These are phyloP conservation scores for Arthrobotrys pseudoclavata DNA, from an alignment of 2,329 filamentous ascomycete genomes.

Conservation along the genomic window DNA sequence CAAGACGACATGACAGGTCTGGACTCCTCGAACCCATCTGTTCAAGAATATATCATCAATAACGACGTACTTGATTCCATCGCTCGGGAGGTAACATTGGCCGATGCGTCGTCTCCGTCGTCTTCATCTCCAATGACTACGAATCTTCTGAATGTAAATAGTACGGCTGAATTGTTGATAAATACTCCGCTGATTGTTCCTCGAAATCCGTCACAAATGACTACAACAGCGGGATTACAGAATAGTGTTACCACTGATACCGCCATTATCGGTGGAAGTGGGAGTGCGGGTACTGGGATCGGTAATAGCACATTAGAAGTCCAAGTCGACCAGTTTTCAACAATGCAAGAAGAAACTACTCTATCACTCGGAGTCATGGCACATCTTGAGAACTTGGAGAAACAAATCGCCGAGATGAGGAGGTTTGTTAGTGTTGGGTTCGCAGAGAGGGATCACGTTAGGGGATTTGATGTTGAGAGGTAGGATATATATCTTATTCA, in stretches of 20 bases:
- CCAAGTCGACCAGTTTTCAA: slow-evolving; percentile 55
- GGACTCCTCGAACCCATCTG: slow-evolving; percentile 45
- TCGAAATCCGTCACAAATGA: slow-evolving; percentile 1
- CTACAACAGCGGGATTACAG: background rate
- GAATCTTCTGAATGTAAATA: background rate
- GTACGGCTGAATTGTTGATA: slow-evolving; percentile 15
- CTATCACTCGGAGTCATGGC: slow-evolving; percentile 61
- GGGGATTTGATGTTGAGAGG: slow-evolving; percentile 42
- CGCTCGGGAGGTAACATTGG: background rate
- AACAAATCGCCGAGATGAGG: slow-evolving; percentile 62
- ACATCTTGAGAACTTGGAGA: slow-evolving; percentile 61
- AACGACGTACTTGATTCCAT: slow-evolving; percentile 43
- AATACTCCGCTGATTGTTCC: slow-evolving; percentile 29
- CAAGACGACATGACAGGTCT: slow-evolving; percentile 31
- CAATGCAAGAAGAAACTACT: slow-evolving; percentile 62
- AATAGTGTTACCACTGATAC: too few species aligned
- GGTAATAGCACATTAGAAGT: slow-evolving; percentile 1
- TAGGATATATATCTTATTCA: slow-evolving; percentile 6
- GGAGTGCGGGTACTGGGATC: background rate
- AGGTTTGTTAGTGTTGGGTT: slow-evolving; percentile 61
- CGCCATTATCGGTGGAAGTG: background rate
- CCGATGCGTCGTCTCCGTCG: background rate
- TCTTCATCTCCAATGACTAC: background rate
- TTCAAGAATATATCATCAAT: slow-evolving; percentile 55
- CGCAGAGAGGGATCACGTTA: slow-evolving; percentile 55